These are phyloP conservation scores for Tillandsia leiboldiana DNA, from an alignment of 176 grass and related monocot genomes.

Conservation along the genomic window DNA sequence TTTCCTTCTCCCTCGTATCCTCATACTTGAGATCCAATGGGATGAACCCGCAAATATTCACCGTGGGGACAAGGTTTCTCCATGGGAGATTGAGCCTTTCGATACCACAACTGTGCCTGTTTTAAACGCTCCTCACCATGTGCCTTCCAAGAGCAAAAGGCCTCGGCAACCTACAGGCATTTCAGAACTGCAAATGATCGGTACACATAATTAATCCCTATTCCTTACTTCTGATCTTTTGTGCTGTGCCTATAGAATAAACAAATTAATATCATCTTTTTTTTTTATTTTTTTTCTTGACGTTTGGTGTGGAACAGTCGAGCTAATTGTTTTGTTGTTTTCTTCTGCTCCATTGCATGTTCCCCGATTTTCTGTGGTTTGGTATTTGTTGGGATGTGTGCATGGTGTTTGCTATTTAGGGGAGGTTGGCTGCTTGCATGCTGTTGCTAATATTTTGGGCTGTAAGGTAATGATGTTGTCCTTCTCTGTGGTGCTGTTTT, in stretches of 20 bases:
- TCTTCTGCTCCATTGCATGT: too few species aligned
- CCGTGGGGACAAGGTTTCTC: conserved; percentile 60
- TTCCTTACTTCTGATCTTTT: not conserved
- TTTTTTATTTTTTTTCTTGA: not conserved
- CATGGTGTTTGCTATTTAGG: too few species aligned
- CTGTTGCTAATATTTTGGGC: too few species aligned
- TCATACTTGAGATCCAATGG: conserved; percentile 53
- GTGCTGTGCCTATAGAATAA: conserved; percentile 4
- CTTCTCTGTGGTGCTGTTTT: too few species aligned
- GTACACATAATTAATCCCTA: not conserved
- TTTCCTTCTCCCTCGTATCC: conserved; percentile 3
- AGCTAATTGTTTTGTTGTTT: too few species aligned
- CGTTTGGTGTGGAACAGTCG: too few species aligned
- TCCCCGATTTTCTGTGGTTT: too few species aligned
- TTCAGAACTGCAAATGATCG: conserved; percentile 5
- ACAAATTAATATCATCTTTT: not conserved
- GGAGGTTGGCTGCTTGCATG: too few species aligned
- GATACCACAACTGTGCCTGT: conserved; percentile 14
- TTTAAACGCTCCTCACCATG: conserved; percentile 33
- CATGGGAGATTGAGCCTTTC: conserved; percentile 69
- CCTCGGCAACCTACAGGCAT: conserved; percentile 31
- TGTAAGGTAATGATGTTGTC: too few species aligned
- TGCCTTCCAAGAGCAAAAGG: conserved; percentile 39
- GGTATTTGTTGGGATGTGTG: too few species aligned
- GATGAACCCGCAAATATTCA: conserved; percentile 47